A percentile compares a stretch with the other conserved stretches of the same genome.
phyloP scores from a whole-genome alignment of 352 stramenopile species.

The Ophiocytium majus region DNA sequence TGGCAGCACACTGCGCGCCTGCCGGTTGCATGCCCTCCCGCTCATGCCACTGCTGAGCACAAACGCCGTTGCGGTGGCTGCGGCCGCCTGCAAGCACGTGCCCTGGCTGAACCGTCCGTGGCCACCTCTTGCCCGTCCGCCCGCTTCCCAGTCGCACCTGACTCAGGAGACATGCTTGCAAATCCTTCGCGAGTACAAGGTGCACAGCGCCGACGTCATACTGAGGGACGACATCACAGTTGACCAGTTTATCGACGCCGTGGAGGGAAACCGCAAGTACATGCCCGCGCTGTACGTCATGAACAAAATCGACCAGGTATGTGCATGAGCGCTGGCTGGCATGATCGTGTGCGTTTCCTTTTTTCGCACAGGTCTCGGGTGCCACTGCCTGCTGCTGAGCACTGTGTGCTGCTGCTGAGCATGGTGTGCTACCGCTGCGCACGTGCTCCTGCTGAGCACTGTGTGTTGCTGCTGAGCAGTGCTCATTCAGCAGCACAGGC shows the following conservation, averaged over 20 bases:
- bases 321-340: too few relatives aligned
- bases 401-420: too few relatives aligned
- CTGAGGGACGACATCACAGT: constrained; percentile 88
- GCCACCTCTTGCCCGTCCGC: neutral
- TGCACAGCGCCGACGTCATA: constrained; percentile 94
- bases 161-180: constrained; percentile 86
- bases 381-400: too few relatives aligned
- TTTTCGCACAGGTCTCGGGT: too few relatives aligned
- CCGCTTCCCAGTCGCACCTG: constrained; percentile 73
- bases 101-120: neutral
- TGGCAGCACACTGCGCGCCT: neutral
- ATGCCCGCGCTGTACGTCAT: constrained; percentile 97
- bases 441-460: too few relatives aligned
- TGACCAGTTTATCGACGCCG: constrained; percentile 98
- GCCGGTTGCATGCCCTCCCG: neutral
- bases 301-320: constrained; percentile 99
- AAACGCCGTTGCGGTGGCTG: neutral
- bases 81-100: neutral
- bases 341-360: too few relatives aligned
- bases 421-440: too few relatives aligned
- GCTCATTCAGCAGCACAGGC: too few relatives aligned
- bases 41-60: neutral
- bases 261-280: constrained; percentile 95
- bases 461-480: too few relatives aligned
- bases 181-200: constrained; percentile 97